These are phyloP conservation scores for Aspergillus sp. DNA, from an alignment of 2,329 filamentous ascomycete species.

Conservation along the genomic window DNA sequence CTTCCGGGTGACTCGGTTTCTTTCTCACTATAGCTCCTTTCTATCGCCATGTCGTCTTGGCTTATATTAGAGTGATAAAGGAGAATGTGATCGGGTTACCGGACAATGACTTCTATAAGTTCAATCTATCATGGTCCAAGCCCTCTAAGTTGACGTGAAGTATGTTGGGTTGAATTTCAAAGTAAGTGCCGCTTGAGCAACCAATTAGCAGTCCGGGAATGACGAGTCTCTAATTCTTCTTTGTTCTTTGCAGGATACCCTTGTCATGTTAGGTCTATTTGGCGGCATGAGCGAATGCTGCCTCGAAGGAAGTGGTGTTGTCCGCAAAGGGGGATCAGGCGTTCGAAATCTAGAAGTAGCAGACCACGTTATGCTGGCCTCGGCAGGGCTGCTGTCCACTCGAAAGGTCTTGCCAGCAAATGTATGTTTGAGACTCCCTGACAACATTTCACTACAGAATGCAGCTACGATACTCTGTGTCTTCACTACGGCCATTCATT, in stretches of 20 bases:
- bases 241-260: slow-evolving; percentile 7
- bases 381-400: background rate
- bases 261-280: slow-evolving; percentile 3
- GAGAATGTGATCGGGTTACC: too few relatives aligned
- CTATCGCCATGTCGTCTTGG: too few relatives aligned
- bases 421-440: background rate
- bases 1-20: too few relatives aligned
- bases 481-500: too few relatives aligned
- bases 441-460: too few relatives aligned
- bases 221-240: background rate
- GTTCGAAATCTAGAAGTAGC: background rate
- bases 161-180: slow-evolving; percentile 11
- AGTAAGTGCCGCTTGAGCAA: background rate
- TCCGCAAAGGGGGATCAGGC: slow-evolving; percentile 1
- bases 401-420: background rate
- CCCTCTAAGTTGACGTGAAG: slow-evolving; percentile 6
- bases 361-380: background rate
- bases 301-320: slow-evolving; percentile 3
- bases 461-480: too few relatives aligned
- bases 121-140: too few relatives aligned
- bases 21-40: too few relatives aligned
- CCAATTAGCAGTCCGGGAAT: too few relatives aligned
- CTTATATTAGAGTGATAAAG: too few relatives aligned
- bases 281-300: background rate
- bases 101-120: too few relatives aligned